These are phyloP conservation scores for Trametes maxima DNA, from an alignment of 768 basidiomycete species.

Conservation along the genomic window DNA sequence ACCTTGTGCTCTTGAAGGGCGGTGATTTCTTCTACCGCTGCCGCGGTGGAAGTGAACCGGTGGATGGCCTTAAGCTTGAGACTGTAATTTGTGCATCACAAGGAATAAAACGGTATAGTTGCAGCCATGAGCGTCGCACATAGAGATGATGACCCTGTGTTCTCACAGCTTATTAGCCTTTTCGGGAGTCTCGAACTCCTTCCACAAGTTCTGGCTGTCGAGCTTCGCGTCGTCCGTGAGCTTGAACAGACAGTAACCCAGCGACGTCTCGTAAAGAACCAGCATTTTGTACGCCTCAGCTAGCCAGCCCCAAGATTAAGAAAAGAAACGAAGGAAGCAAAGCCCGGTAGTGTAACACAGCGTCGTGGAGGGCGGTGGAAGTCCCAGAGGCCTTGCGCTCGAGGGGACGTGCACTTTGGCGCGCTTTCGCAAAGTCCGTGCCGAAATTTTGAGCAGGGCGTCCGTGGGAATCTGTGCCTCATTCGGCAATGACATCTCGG, in stretches of 20 bases:
- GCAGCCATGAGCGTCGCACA: conserved; percentile 17
- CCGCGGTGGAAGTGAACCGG: conserved; percentile 94
- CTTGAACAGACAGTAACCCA: conserved; percentile 99
- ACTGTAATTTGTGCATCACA: conserved; percentile 41
- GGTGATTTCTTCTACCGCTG: conserved; percentile 95
- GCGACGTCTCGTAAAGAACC: conserved; percentile 93
- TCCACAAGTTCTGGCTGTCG: conserved; percentile 82
- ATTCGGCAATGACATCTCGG: not conserved
- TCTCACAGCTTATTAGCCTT: conserved; percentile 89
- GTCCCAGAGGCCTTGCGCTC: conserved; percentile 4
- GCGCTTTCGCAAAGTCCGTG: conserved; percentile 15
- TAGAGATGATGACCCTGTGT: not conserved
- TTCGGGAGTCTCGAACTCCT: conserved; percentile 93
- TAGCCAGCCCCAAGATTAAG: not conserved
- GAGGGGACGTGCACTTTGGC: conserved; percentile 9
- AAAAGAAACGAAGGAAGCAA: not conserved
- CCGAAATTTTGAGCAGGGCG: conserved; percentile 23
- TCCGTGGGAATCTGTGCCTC: conserved; percentile 16
- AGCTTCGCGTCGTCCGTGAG: conserved; percentile 87
- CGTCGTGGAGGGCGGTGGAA: not conserved
- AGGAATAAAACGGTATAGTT: conserved; percentile 7
- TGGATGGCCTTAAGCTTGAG: conserved; percentile 94
- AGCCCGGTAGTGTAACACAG: not conserved
- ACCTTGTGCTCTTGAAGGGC: conserved; percentile 91
- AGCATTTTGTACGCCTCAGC: conserved; percentile 61